Evolutionary conservation across 257 asterid genomes (phyloP).

Genomic region (Solanum habrochaites): DNA sequence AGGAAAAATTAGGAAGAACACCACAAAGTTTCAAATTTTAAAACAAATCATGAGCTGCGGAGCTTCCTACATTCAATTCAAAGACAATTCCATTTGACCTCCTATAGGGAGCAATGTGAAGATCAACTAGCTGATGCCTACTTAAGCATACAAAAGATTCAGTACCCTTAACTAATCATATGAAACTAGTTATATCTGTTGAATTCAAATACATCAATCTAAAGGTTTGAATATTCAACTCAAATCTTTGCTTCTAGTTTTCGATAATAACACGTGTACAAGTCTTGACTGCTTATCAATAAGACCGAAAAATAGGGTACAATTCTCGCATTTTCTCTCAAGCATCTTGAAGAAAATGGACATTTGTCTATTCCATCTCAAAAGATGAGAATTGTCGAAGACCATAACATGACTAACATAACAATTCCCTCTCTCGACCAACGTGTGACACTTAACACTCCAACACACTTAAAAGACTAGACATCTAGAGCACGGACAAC

Average conservation of each 20-base stretch:
- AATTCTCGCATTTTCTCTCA: background rate
- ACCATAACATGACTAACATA: background rate
- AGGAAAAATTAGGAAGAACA: background rate
- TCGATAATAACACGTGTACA: background rate
- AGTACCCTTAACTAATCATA: background rate
- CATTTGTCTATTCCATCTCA: background rate
- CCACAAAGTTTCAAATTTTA: background rate
- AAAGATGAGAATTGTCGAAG: background rate
- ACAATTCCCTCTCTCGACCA: background rate
- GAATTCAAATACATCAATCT: background rate
- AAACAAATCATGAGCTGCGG: background rate
- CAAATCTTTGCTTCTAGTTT: background rate
- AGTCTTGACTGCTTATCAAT: background rate
- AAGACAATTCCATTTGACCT: background rate
- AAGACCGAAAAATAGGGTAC: background rate
- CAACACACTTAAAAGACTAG: background rate
- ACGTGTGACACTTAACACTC: background rate
- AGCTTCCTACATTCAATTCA: background rate
- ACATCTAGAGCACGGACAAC: background rate
- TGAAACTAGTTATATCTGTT: background rate
- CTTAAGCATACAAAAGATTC: background rate
- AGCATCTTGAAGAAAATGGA: background rate
- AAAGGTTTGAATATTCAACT: background rate
- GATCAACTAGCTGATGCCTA: background rate
- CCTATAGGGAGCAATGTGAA: background rate